phyloP scores from a whole-genome alignment of 78 protist species.

The Isochrysis galbana region DNA sequence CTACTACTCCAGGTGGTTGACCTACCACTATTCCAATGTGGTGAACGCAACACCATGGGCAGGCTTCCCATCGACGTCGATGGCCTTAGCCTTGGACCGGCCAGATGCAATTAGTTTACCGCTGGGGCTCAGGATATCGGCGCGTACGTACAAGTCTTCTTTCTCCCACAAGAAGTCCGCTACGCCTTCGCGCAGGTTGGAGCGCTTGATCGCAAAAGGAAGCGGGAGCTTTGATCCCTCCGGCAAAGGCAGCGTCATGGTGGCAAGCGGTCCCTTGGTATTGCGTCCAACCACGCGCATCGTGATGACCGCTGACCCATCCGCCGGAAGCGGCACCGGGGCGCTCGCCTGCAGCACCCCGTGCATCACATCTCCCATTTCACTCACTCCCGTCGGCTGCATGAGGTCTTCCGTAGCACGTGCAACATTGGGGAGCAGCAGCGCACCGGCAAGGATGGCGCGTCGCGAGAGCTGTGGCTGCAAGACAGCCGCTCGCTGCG shows the following conservation, averaged over 20 bases:
- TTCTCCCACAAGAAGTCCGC: neutral
- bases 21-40: neutral
- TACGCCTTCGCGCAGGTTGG: neutral
- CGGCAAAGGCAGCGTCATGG: neutral
- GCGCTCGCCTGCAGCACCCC: neutral
- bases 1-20: too few relatives aligned
- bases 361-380: neutral
- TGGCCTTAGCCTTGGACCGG: neutral
- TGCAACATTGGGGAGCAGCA: too few relatives aligned
- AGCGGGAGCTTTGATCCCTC: neutral
- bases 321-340: neutral
- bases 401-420: too few relatives aligned
- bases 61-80: neutral
- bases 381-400: too few relatives aligned
- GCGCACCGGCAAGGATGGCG: too few relatives aligned
- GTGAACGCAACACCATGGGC: neutral
- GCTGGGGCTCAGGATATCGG: neutral
- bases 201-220: neutral
- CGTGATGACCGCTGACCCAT: neutral
- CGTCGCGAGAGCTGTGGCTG: too few relatives aligned
- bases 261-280: neutral
- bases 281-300: neutral
- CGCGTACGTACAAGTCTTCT: neutral
- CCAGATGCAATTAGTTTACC: neutral
- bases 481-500: too few relatives aligned